A percentile compares a stretch with the other conserved stretches of the same genome.
Evolutionary conservation across 1,139 yeast genomes (phyloP).

Genomic region (Pichia cactophila): DNA sequence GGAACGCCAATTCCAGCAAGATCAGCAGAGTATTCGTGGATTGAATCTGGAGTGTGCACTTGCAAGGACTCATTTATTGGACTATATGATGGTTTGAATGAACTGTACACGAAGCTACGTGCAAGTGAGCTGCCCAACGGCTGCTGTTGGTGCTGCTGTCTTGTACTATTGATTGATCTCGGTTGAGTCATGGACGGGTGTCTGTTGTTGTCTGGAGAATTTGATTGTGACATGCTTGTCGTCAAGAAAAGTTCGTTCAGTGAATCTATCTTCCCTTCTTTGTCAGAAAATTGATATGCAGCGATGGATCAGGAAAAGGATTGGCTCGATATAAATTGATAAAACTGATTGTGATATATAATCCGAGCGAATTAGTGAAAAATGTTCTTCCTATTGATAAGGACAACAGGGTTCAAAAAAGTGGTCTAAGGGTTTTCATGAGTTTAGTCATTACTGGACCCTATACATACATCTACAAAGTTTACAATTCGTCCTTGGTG

Average conservation of each 20-base stretch:
- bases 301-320: too few relatives aligned
- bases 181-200: constrained; percentile 2
- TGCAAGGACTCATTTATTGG: constrained; percentile 19
- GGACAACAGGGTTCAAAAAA: too few relatives aligned
- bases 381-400: too few relatives aligned
- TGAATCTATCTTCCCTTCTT: not conserved
- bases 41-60: constrained; percentile 41
- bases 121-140: constrained; percentile 17
- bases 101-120: constrained; percentile 26
- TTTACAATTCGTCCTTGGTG: constrained; percentile 24
- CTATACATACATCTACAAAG: not conserved
- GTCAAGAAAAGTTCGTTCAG: not conserved
- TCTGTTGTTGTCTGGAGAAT: not conserved
- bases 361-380: too few relatives aligned
- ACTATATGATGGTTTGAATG: constrained; percentile 21
- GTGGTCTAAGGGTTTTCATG: not conserved
- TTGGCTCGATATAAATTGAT: too few relatives aligned
- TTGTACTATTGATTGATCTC: constrained; percentile 1
- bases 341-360: too few relatives aligned
- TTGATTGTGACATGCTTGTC: not conserved
- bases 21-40: constrained; percentile 59
- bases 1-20: constrained; percentile 56
- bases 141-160: constrained; percentile 1
- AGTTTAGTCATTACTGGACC: too few relatives aligned
- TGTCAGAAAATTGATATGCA: too few relatives aligned